Evolutionary conservation across 2,329 filamentous ascomycete species (phyloP), one percentile per base, ranked within the genome.

Genomic region (Metarhizium rileyi): DNA sequence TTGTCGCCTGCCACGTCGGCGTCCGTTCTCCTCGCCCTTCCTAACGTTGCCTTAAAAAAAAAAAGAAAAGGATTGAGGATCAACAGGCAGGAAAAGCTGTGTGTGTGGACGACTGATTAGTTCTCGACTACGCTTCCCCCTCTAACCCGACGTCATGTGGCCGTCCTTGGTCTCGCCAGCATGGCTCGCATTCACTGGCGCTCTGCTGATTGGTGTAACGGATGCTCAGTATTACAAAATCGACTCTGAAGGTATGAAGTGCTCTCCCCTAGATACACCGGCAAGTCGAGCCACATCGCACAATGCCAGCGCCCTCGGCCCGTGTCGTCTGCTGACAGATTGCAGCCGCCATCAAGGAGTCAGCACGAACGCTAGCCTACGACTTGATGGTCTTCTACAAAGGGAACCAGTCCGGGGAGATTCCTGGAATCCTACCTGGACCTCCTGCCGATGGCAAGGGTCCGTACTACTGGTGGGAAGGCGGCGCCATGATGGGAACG

Each of bases 381-480:
- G 74, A 78, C 49, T 63, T 77, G 16, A 71, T 78, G 63, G 57
- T 67, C 14, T 73, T 72, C 57, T 79, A 78, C 61, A 64, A 71
- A 35, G 75, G 75, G 50, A 75, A 78, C 55, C 57, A 69, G 51
- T 66, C 73, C 1, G 76, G 77, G 48, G 65, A 70, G 59, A 75
- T 73, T 16, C 77, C 77, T 7, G 78, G 78, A 30, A 80, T 79
- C 56, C 63, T 81, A 10, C 77, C 77, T 1, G 77, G 77, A 0
- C 78, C 78, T 48, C 77, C 77, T 55, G 61, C 63, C 1, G 60
- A 61, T 28, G 54, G 61, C 16, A 61, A 60, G 47, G 77, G 77
- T 55, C 71, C 76, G 53, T 84, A 84, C 63, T 87, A 86, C 71
- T 88, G 84, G 84, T 88, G 84, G 84, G 80, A 87, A 61, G 80